Evolutionary conservation across 345 rosid species (phyloP).

Genomic region (Lagerstroemia speciosa): DNA sequence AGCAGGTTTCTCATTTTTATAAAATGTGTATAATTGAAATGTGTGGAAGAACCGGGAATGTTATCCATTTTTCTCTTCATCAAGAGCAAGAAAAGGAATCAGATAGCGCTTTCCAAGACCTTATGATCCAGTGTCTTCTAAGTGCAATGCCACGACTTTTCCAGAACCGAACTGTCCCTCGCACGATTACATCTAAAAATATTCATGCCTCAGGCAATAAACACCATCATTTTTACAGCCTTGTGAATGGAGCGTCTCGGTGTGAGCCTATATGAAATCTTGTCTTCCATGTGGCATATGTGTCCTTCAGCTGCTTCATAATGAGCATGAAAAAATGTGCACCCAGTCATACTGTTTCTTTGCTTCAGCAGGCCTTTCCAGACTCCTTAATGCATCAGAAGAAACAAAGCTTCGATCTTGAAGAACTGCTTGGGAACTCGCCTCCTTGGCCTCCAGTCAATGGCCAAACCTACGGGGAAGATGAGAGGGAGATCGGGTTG

Average conservation of each 20-base stretch:
- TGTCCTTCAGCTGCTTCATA: neutral
- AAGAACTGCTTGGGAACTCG: conserved; percentile 74
- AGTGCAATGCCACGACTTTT: no score
- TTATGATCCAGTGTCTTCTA: no score
- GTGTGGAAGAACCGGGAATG: no score
- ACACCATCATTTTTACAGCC: neutral
- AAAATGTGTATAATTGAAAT: no score
- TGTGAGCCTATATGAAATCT: neutral
- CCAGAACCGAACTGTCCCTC: no score
- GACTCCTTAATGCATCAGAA: conserved; percentile 40
- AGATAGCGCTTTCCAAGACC: no score
- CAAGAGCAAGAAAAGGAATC: no score
- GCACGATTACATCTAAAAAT: no score
- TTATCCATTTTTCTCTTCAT: no score
- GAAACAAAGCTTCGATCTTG: conserved; percentile 68
- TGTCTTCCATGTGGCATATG: neutral
- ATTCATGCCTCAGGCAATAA: no score
- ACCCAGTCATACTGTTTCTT: neutral
- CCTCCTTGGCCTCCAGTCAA: conserved; percentile 95
- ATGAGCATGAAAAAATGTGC: neutral
- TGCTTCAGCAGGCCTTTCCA: conserved; percentile 38
- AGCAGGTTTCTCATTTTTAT: neutral
- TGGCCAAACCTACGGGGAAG: conserved; percentile 49
- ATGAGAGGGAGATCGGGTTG: conserved; percentile 52
- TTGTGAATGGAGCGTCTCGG: neutral